Evolutionary conservation across 2,329 filamentous ascomycete species (phyloP), one percentile per base, ranked within the genome.

Genomic region (Sarocladiaceae sp.): DNA sequence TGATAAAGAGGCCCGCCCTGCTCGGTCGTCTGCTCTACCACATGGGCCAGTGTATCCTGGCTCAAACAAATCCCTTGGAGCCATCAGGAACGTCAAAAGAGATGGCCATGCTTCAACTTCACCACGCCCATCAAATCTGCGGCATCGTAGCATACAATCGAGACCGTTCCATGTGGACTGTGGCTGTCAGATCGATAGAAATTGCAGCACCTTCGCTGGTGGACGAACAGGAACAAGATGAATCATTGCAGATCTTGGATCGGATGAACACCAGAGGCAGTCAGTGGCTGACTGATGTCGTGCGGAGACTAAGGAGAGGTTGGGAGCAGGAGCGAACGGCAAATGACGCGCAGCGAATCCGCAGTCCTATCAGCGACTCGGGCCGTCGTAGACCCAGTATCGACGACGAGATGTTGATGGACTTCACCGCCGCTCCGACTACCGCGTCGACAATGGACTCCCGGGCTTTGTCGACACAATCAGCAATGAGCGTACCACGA

Each of bases 11-110:
- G 53, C 80, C 88, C 3, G 88, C 90, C 3, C 85, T 94, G 28
- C 81, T 96, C 23, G 90, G 88, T 3, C 83, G 90, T 44, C 76
- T 97, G 8, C 91, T 96, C 66, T 97, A 95, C 64, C 92, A 97
- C 64, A 94, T 89, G 0, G 85, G 88, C 20, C 86, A 93, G 70
- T 87, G 88, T 57, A 72, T 97, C 29, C 78, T 97, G 4, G 83
- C 88, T 3, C 88, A 93, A 59, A 85, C 85, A 20, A 87, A 96
- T 64, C 92, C 92, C 0, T 66, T 87, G 50, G 77, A 84, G 33
- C 74, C 80, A 11, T 72, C 78, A 7, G 76, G 82, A 33, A 73
- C 74, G 17, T 76, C 77, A 2, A 74, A 82, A 3, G 86, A 90
- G 54, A 89, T 93, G 81, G 80, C 79, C 44, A 75, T 79, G 4